Evolutionary conservation across 2,329 filamentous ascomycete species (phyloP).

Genomic region (Fusarium sp.): DNA sequence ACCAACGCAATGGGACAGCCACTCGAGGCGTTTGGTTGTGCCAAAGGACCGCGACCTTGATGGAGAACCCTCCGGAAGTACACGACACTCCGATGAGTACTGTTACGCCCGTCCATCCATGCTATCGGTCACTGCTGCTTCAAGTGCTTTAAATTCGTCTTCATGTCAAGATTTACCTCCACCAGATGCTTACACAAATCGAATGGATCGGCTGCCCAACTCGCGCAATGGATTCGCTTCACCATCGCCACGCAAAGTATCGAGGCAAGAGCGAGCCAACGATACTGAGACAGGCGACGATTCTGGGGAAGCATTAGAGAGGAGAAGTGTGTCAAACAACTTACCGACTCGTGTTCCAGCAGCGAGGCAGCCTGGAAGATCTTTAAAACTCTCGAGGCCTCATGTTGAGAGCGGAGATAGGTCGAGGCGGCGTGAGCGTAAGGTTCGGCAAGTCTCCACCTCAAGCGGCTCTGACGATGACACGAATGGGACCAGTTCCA

Average conservation of each 20-base stretch:
- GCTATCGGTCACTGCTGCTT: slow-evolving; percentile 66
- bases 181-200: slow-evolving; percentile 28
- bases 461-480: slow-evolving; percentile 46
- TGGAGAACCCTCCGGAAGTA: slow-evolving; percentile 44
- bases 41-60: slow-evolving; percentile 50
- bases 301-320: slow-evolving; percentile 35
- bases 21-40: slow-evolving; percentile 62
- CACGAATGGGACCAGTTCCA: slow-evolving; percentile 35
- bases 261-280: slow-evolving; percentile 29
- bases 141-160: slow-evolving; percentile 60
- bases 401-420: slow-evolving; percentile 30
- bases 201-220: slow-evolving; percentile 26
- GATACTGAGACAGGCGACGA: slow-evolving; percentile 35
- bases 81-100: slow-evolving; percentile 55
- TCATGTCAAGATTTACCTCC: slow-evolving; percentile 40
- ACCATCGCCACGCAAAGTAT: slow-evolving; percentile 27
- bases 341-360: slow-evolving; percentile 28
- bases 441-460: slow-evolving; percentile 30
- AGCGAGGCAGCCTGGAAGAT: slow-evolving; percentile 20
- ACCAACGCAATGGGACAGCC: slow-evolving; percentile 63
- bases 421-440: slow-evolving; percentile 36
- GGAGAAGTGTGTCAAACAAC: slow-evolving; percentile 24
- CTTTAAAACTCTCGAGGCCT: slow-evolving; percentile 20
- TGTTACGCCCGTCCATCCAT: slow-evolving; percentile 54
- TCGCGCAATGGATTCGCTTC: slow-evolving; percentile 16